phyloP scores from a whole-genome alignment of 441 rosid species.

The Pelargonium cotyledonis region DNA sequence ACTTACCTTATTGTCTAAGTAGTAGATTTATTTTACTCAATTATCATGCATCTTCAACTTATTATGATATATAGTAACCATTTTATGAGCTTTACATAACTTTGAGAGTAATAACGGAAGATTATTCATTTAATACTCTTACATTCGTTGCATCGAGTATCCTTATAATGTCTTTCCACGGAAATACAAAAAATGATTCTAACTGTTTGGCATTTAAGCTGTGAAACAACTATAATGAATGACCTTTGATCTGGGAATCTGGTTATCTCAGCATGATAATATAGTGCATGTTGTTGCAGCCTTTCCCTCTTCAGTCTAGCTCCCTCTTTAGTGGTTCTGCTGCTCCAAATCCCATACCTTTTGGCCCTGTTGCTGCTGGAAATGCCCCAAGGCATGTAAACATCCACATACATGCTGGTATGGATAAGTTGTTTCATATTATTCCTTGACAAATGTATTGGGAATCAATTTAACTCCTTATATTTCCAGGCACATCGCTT shows the following conservation, averaged over 20 bases:
- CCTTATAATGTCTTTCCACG: background rate
- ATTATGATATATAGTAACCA: background rate
- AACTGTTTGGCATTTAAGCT: background rate
- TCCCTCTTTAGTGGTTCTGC: conserved; percentile 57
- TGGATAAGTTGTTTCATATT: conserved; percentile 18
- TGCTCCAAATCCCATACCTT: conserved; percentile 40
- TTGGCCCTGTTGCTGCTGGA: conserved; percentile 59
- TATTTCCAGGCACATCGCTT: conserved; percentile 42
- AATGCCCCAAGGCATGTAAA: conserved; percentile 69
- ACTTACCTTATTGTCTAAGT: background rate
- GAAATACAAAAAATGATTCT: background rate
- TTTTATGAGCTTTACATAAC: background rate
- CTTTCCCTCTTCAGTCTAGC: conserved; percentile 76
- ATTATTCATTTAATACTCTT: background rate
- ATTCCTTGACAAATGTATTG: background rate
- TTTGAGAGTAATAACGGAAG: background rate
- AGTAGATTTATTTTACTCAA: background rate
- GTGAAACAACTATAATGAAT: background rate
- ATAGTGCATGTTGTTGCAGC: conserved; percentile 43
- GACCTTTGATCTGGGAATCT: background rate
- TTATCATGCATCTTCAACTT: background rate
- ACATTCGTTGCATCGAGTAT: background rate
- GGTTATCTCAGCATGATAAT: conserved; percentile 6
- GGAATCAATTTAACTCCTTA: conserved; percentile 17
- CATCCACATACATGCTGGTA: conserved; percentile 97